Evolutionary conservation across 179 eudicot genomes (phyloP).

Genomic region (Beta corolliflora): DNA sequence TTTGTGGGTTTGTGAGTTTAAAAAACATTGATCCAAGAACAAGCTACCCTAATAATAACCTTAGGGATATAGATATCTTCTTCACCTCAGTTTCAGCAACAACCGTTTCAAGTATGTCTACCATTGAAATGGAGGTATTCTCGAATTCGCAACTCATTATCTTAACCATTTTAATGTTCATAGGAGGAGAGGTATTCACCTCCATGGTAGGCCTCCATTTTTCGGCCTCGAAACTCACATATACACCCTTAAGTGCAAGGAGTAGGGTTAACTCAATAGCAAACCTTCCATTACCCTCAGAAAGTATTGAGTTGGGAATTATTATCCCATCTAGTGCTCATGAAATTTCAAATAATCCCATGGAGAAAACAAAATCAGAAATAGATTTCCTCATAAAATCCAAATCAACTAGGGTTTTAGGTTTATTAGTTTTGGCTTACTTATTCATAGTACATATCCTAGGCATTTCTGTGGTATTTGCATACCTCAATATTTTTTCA

Average conservation of each 20-base stretch:
- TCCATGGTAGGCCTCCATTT: constrained; percentile 66
- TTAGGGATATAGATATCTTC: constrained; percentile 46
- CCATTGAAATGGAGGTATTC: constrained; percentile 79
- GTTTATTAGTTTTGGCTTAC: constrained; percentile 45
- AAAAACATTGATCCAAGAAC: constrained; percentile 42
- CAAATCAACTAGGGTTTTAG: constrained; percentile 47
- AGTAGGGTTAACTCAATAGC: constrained; percentile 29
- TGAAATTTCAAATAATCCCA: background rate
- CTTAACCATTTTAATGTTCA: constrained; percentile 63
- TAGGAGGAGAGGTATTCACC: constrained; percentile 68
- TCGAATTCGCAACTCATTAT: constrained; percentile 64
- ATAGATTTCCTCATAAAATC: constrained; percentile 40
- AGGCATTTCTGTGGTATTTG: constrained; percentile 37
- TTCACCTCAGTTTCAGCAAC: constrained; percentile 70
- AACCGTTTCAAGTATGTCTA: constrained; percentile 83
- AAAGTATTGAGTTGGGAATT: constrained; percentile 22
- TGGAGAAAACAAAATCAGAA: constrained; percentile 31
- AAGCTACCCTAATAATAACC: constrained; percentile 13
- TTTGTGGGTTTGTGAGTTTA: constrained; percentile 49
- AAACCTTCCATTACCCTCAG: constrained; percentile 17
- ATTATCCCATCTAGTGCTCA: background rate
- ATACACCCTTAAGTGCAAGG: constrained; percentile 18
- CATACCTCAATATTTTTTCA: constrained; percentile 35
- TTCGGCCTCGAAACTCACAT: constrained; percentile 29
- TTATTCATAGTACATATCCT: constrained; percentile 38